Percentiles rank a stretch among this genome's conserved stretches.
phyloP scores from a whole-genome alignment of 163 green algal species.

The Chloromonas sp. region DNA sequence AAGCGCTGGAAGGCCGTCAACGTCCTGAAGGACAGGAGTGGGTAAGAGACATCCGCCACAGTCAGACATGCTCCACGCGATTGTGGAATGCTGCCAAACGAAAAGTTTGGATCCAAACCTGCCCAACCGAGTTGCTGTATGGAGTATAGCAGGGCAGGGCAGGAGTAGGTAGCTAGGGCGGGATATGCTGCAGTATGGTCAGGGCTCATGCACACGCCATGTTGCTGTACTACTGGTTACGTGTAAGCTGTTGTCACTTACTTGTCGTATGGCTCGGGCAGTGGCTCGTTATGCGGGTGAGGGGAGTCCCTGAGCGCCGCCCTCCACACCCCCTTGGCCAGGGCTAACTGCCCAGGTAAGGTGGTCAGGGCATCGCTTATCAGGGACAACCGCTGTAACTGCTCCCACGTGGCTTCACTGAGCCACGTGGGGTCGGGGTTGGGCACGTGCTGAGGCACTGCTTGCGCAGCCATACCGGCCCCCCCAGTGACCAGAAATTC shows the following conservation, averaged over 20 bases:
- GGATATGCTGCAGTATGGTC: too few species aligned
- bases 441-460: not conserved
- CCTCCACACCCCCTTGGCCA: constrained; percentile 29
- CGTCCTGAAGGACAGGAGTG: not conserved
- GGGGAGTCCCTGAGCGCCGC: constrained; percentile 46
- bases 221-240: too few species aligned
- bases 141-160: too few species aligned
- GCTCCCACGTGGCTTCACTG: constrained; percentile 46
- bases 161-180: too few species aligned
- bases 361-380: constrained; percentile 13
- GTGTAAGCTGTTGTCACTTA: not conserved
- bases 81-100: too few species aligned
- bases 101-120: too few species aligned
- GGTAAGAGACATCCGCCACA: not conserved
- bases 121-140: too few species aligned
- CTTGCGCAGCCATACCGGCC: not conserved
- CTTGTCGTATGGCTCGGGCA: constrained; percentile 47
- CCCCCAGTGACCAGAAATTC: constrained; percentile 57
- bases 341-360: constrained; percentile 14
- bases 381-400: constrained; percentile 25
- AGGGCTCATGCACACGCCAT: too few species aligned
- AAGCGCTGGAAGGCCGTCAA: constrained; percentile 43
- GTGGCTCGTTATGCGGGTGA: constrained; percentile 40
- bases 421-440: constrained; percentile 58
- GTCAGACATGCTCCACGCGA: too few species aligned